Conservation (phyloP, 2,329 filamentous ascomycete genomes). For the Fusarium palustre region DNA sequence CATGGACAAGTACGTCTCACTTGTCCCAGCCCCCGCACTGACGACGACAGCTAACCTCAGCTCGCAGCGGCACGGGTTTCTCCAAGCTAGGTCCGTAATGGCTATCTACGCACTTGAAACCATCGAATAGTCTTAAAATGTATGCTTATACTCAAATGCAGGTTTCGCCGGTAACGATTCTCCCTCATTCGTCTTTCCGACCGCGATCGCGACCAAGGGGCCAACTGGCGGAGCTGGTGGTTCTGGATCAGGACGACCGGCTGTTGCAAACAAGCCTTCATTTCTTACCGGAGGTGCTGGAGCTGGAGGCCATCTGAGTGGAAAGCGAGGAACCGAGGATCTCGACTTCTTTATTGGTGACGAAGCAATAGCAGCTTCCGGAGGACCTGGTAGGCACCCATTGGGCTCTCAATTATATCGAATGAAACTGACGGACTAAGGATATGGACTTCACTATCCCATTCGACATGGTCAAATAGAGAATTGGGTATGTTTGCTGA, state of each 20-base stretch:
- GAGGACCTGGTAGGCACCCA: slow-evolving; percentile 75
- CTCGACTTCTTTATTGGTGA: slow-evolving; percentile 99
- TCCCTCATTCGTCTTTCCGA: slow-evolving; percentile 98
- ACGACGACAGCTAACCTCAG: slow-evolving; percentile 50
- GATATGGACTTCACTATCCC: slow-evolving; percentile 96
- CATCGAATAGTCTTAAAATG: slow-evolving; percentile 8
- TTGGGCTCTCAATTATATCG: slow-evolving; percentile 11
- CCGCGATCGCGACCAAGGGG: slow-evolving; percentile 95
- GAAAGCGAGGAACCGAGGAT: slow-evolving; percentile 96
- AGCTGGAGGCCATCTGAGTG: slow-evolving; percentile 82
- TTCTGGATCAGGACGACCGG: slow-evolving; percentile 87
- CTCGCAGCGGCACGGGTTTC: slow-evolving; percentile 92
- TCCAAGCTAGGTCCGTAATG: slow-evolving; percentile 88
- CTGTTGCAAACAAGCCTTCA: slow-evolving; percentile 93
- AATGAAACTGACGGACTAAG: slow-evolving; percentile 56
- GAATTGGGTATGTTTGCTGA: slow-evolving; percentile 80
- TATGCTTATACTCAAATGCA: slow-evolving; percentile 56
- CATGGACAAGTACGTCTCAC: slow-evolving; percentile 97
- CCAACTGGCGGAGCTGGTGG: slow-evolving; percentile 76
- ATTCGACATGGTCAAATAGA: slow-evolving; percentile 98
- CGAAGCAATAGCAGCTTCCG: slow-evolving; percentile 86
- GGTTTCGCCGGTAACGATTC: slow-evolving; percentile 99
- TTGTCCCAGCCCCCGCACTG: slow-evolving; percentile 49
- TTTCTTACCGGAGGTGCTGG: slow-evolving; percentile 94
- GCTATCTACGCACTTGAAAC: slow-evolving; percentile 20